These are phyloP conservation scores for Ogataea polymorpha DNA, from an alignment of 805 yeast species.

Conservation along the genomic window DNA sequence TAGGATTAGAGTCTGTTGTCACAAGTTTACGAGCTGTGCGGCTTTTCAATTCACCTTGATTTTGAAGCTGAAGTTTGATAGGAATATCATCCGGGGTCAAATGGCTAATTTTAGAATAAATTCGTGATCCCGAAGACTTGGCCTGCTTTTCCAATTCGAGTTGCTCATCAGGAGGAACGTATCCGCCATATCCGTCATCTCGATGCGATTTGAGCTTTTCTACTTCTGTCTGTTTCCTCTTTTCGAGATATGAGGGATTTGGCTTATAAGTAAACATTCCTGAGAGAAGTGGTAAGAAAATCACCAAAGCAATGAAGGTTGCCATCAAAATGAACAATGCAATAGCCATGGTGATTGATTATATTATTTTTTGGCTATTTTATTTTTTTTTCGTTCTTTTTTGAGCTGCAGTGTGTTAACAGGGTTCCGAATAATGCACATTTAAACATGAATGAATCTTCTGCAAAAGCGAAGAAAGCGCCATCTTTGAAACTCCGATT, in stretches of 20 bases:
- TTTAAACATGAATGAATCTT: neutral
- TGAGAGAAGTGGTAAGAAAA: slow-evolving; percentile 26
- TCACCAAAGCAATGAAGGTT: slow-evolving; percentile 21
- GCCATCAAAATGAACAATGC: slow-evolving; percentile 20
- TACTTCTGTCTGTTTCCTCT: slow-evolving; percentile 10
- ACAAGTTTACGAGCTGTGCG: slow-evolving; percentile 12
- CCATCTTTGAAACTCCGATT: slow-evolving; percentile 2
- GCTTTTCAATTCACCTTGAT: slow-evolving; percentile 18
- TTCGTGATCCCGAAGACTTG: slow-evolving; percentile 21
- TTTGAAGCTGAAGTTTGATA: slow-evolving; percentile 24
- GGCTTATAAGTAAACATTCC: slow-evolving; percentile 27
- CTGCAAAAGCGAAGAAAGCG: neutral
- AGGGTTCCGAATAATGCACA: neutral
- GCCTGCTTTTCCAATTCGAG: slow-evolving; percentile 7
- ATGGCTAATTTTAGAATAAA: slow-evolving; percentile 24
- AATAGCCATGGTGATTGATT: slow-evolving; percentile 8
- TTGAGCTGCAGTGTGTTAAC: too few species aligned
- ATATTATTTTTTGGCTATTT: neutral
- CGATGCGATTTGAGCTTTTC: neutral
- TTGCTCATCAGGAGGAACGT: slow-evolving; percentile 33
- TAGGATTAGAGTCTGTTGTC: slow-evolving; percentile 35
- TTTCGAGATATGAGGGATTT: slow-evolving; percentile 27
- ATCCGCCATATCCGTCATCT: slow-evolving; percentile 16
- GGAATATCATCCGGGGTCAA: slow-evolving; percentile 31
- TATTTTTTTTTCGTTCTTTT: neutral